These are phyloP conservation scores for Colletotrichum shisoi DNA, from an alignment of 2,329 filamentous ascomycete genomes.

Conservation along the genomic window DNA sequence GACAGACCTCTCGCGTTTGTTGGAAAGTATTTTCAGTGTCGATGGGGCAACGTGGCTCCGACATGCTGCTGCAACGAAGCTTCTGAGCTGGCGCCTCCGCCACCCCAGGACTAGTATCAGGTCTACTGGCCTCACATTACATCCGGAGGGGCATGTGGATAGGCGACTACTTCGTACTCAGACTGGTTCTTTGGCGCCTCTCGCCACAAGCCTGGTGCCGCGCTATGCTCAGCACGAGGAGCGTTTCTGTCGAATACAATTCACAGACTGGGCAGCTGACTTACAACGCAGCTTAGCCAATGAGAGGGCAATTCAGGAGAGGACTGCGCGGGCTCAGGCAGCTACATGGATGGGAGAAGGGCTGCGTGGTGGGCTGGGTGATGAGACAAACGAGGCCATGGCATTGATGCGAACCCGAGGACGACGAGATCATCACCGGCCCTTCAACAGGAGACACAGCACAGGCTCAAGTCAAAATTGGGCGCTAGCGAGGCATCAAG, in stretches of 20 bases:
- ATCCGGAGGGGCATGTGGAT: conserved; percentile 52
- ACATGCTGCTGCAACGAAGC: conserved; percentile 82
- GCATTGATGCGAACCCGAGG: conserved; percentile 21
- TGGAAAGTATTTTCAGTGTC: conserved; percentile 78
- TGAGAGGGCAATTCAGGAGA: conserved; percentile 74
- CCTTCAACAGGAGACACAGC: conserved; percentile 40
- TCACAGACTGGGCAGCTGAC: conserved; percentile 84
- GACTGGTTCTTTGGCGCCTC: conserved; percentile 43
- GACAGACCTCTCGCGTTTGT: conserved; percentile 75
- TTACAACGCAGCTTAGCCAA: conserved; percentile 78
- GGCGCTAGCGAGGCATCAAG: conserved; percentile 62
- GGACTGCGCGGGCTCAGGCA: conserved; percentile 67
- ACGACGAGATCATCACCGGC: neutral
- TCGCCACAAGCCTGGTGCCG: conserved; percentile 1
- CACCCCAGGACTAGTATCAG: conserved; percentile 40
- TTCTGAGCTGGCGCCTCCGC: conserved; percentile 70
- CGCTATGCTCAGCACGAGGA: conserved; percentile 47
- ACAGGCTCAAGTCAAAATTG: conserved; percentile 37
- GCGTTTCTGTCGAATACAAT: conserved; percentile 60
- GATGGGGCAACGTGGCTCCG: conserved; percentile 83
- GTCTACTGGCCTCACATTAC: conserved; percentile 8
- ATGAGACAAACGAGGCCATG: neutral
- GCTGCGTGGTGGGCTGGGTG: conserved; percentile 54
- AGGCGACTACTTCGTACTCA: conserved; percentile 43
- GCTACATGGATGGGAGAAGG: conserved; percentile 73